A percentile compares a stretch with the other conserved stretches of the same genome.
These are phyloP conservation scores for Saprolegnia parasitica DNA, from an alignment of 352 stramenopile genomes.

Conservation along the genomic window DNA sequence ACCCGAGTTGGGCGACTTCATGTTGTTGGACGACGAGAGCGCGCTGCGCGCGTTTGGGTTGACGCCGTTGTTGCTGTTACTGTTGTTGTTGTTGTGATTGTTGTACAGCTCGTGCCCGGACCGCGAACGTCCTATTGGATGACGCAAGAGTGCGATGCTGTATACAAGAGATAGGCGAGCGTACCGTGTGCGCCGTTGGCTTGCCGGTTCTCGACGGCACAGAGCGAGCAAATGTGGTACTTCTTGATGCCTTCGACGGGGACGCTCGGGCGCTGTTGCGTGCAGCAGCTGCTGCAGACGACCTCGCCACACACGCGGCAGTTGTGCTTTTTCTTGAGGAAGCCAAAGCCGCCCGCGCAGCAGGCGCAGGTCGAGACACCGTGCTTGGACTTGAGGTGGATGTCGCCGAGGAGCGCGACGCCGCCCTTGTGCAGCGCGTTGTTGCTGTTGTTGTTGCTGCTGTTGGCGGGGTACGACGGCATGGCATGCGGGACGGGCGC, in stretches of 20 bases:
- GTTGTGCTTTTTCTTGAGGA: slow-evolving; percentile 72
- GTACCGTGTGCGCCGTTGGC: neutral
- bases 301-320: slow-evolving; percentile 73
- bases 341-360: slow-evolving; percentile 53
- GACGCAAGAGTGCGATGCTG: neutral
- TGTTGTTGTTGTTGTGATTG: neutral
- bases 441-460: neutral
- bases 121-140: neutral
- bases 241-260: slow-evolving; percentile 73
- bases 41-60: neutral
- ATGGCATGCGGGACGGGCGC: neutral
- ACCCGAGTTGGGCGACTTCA: slow-evolving; percentile 2
- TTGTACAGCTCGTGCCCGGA: slow-evolving; percentile 5
- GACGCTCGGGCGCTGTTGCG: slow-evolving; percentile 29
- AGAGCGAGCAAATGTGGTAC: slow-evolving; percentile 79
- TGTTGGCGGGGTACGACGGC: neutral
- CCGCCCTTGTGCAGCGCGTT: neutral
- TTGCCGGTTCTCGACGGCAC: slow-evolving; percentile 38
- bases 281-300: slow-evolving; percentile 61
- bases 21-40: slow-evolving; percentile 8
- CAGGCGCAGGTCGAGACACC: slow-evolving; percentile 15
- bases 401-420: slow-evolving; percentile 23
- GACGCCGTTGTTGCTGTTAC: neutral
- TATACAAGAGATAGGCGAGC: neutral
- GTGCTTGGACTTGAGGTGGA: slow-evolving; percentile 28